These are phyloP conservation scores for Pochonia chlamydosporia DNA, from an alignment of 2,329 filamentous ascomycete species.

Conservation along the genomic window DNA sequence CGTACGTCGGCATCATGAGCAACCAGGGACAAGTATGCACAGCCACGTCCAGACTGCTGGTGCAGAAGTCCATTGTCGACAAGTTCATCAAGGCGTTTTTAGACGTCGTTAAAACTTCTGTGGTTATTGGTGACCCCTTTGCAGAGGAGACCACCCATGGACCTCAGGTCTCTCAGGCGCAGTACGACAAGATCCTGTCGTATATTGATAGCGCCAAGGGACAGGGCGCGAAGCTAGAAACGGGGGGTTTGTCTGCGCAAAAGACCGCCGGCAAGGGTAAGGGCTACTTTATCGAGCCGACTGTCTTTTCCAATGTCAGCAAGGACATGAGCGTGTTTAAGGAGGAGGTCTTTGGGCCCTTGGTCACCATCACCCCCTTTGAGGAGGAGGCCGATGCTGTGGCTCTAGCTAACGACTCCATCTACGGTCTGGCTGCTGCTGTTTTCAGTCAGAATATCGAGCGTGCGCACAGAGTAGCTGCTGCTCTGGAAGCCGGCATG, in stretches of 20 bases:
- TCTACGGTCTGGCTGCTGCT: conserved; percentile 56
- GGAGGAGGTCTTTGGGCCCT: conserved; percentile 42
- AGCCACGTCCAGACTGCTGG: conserved; percentile 58
- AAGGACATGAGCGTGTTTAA: conserved; percentile 37
- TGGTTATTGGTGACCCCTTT: conserved; percentile 66
- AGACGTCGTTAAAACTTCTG: conserved; percentile 50
- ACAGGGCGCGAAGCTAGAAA: conserved; percentile 62
- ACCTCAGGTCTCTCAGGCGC: conserved; percentile 64
- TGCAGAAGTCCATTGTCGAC: conserved; percentile 56
- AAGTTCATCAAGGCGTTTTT: conserved; percentile 60
- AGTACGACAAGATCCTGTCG: conserved; percentile 63
- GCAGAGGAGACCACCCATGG: conserved; percentile 65
- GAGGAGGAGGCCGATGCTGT: conserved; percentile 37
- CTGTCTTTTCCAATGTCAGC: conserved; percentile 37
- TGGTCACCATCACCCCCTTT: conserved; percentile 36
- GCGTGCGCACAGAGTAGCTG: conserved; percentile 40
- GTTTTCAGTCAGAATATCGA: conserved; percentile 57
- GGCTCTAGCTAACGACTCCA: conserved; percentile 42
- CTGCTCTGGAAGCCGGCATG: conserved; percentile 55
- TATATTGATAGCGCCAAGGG: conserved; percentile 66
- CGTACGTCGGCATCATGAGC: conserved; percentile 45
- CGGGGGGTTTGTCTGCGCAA: conserved; percentile 51
- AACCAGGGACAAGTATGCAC: conserved; percentile 63
- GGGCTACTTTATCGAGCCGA: conserved; percentile 41
- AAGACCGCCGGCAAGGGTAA: conserved; percentile 28